A percentile compares a stretch with the other conserved stretches of the same genome.
Conservation (phyloP, 805 yeast species). For the Ogataea nonfermentans region DNA sequence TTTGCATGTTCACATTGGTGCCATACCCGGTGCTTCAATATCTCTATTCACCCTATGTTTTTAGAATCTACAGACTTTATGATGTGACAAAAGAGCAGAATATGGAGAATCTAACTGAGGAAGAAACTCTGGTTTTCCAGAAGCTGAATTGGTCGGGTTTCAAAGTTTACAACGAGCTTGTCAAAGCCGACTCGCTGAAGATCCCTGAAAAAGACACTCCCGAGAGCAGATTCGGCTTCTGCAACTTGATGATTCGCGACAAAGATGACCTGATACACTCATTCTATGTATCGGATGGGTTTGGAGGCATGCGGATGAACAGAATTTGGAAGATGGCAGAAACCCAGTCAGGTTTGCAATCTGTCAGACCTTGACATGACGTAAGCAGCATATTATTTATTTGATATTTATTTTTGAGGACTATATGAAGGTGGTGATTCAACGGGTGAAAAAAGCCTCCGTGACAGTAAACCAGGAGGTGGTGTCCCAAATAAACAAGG, state of each 20-base stretch:
- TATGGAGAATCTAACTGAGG: conserved; percentile 52
- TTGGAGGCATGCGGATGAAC: conserved; percentile 83
- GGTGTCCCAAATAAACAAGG: conserved; percentile 73
- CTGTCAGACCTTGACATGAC: conserved; percentile 48
- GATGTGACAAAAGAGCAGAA: conserved; percentile 63
- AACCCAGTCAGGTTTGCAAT: conserved; percentile 59
- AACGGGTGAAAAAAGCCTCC: conserved; percentile 83
- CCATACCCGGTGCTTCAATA: conserved; percentile 59
- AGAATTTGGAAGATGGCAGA: conserved; percentile 84
- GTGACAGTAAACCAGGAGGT: conserved; percentile 75
- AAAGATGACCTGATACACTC: conserved; percentile 36
- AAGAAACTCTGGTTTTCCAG: conserved; percentile 68
- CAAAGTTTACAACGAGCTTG: conserved; percentile 58
- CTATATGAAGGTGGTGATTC: conserved; percentile 94
- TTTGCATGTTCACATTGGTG: conserved; percentile 43
- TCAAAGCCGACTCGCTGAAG: conserved; percentile 48
- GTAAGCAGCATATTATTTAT: not conserved
- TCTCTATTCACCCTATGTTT: conserved; percentile 63
- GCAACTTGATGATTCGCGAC: conserved; percentile 45
- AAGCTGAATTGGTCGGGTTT: conserved; percentile 68
- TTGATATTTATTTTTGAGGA: conserved; percentile 2
- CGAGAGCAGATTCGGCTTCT: conserved; percentile 45
- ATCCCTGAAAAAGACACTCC: conserved; percentile 32
- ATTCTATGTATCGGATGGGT: conserved; percentile 65
- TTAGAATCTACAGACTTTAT: conserved; percentile 69